These are phyloP conservation scores for Lipomyces sp. DNA, from an alignment of 805 yeast species.

Conservation along the genomic window DNA sequence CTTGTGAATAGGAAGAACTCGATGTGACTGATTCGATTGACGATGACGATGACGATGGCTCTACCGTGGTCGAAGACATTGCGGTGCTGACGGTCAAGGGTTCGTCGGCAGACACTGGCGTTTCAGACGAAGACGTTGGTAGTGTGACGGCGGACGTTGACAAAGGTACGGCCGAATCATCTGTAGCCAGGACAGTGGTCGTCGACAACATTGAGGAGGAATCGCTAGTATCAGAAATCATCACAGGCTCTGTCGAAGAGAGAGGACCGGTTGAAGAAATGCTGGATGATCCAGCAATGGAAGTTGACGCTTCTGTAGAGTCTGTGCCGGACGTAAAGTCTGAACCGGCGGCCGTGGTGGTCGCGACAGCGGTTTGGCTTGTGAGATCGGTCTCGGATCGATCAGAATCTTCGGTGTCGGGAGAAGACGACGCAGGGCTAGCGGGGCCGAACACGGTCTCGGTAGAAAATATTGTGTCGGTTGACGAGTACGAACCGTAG, in stretches of 20 bases:
- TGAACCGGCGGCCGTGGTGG: too few species aligned
- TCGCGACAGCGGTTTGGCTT: too few species aligned
- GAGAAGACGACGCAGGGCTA: not conserved
- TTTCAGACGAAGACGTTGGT: not conserved
- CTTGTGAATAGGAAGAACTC: not conserved
- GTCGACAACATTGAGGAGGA: too few species aligned
- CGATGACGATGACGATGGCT: constrained; percentile 4
- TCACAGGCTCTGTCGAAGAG: too few species aligned
- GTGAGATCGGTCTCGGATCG: too few species aligned
- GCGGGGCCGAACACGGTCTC: not conserved
- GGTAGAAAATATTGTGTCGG: not conserved
- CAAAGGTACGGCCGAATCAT: not conserved
- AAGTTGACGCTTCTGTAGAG: too few species aligned
- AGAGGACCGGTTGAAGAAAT: too few species aligned
- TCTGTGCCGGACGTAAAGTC: too few species aligned
- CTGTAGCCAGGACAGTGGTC: too few species aligned
- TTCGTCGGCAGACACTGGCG: not conserved
- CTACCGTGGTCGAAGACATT: not conserved
- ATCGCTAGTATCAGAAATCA: too few species aligned
- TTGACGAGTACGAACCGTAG: not conserved
- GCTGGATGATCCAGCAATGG: too few species aligned
- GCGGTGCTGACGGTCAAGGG: not conserved
- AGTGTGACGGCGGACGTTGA: not conserved
- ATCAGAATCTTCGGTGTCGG: too few species aligned
- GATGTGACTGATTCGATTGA: not conserved